Conservation (phyloP, 257 asterid genomes). For the Solanum dulcamara region DNA sequence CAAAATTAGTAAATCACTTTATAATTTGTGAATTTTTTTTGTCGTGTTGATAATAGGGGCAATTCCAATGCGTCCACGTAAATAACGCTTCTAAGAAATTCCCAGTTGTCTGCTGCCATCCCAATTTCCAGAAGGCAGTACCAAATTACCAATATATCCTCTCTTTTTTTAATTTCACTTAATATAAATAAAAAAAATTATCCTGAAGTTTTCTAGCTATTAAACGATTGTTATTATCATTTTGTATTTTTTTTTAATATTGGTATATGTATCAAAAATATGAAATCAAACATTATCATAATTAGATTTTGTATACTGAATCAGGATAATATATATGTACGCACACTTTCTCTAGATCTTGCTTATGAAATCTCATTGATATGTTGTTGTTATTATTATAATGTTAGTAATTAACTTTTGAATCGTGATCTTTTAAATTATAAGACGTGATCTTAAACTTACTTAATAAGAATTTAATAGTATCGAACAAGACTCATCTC, state of each 20-base stretch:
- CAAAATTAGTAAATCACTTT: too few relatives aligned
- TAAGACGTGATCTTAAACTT: not conserved
- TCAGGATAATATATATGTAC: too few relatives aligned
- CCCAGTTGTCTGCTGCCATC: not conserved
- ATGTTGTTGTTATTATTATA: too few relatives aligned
- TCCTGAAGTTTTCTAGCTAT: not conserved
- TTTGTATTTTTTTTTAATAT: not conserved
- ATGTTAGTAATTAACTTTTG: not conserved
- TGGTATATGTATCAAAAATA: not conserved
- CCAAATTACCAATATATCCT: not conserved
- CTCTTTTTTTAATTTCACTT: too few relatives aligned
- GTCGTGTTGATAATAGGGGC: too few relatives aligned
- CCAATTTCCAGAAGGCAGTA: not conserved
- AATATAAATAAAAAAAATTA: not conserved
- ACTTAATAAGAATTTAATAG: accelerated
- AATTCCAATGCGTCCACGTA: not conserved
- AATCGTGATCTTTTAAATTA: not conserved
- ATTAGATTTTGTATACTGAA: not conserved
- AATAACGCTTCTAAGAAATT: not conserved
- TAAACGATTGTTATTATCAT: not conserved
- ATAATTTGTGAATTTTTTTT: too few relatives aligned
- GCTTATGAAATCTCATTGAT: not conserved
- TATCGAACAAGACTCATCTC: too few relatives aligned
- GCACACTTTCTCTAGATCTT: too few relatives aligned
- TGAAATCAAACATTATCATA: not conserved